Base-by-base conservation (phyloP, 2,329 filamentous ascomycete genomes). In the Corinectria fuckeliana region DNA sequence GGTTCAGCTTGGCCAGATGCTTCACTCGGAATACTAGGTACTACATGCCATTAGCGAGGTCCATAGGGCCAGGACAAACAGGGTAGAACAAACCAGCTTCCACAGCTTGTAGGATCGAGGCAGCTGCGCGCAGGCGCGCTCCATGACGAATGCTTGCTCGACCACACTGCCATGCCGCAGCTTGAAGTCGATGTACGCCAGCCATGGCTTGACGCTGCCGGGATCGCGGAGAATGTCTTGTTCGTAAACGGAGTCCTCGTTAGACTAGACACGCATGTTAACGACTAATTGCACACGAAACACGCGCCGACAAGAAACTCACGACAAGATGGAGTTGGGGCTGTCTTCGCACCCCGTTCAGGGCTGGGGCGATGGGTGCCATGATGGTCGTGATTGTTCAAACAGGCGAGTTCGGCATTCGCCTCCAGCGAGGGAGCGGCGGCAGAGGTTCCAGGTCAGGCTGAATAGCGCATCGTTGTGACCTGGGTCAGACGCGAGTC, bases 61-160 rank as follows among this genome's bases (percentile, higher is more conserved):
- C 11, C 6, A 26, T 16, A 21, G 18, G 3, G 9, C 5, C 34
- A 16, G 13, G 16, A 8, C 13, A 1, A 45, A 59, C n/a, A 54
- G 51, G 13, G 6, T 9, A 6, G 18, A 42, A 69, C 78, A 59
- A 78, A 92, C 89, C 87, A 96, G 88, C 79, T 97, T 98, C 95
- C 95, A 99, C 48, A 99, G 83, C 80, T 99, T 99, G 81, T 97
- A 99, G 25, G 94, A 98, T 68, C 95, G 87, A 49, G 95, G 95
- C 44, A 99, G 85, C 70, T 96, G 91, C 64, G 86, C 83, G 76
- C 94, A 97, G 58, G 95, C 94, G 72, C 95, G 88, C 78, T 98
- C 95, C 80, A 98, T 90, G 34, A 93, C 85, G 67, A 86, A 88
- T 8, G 93, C 91, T 78, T 96, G 94, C 79, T 98, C 94, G 53